Evolutionary conservation across 345 rosid genomes (phyloP), one percentile per base, ranked within the genome.

Genomic region (Brassica incana): DNA sequence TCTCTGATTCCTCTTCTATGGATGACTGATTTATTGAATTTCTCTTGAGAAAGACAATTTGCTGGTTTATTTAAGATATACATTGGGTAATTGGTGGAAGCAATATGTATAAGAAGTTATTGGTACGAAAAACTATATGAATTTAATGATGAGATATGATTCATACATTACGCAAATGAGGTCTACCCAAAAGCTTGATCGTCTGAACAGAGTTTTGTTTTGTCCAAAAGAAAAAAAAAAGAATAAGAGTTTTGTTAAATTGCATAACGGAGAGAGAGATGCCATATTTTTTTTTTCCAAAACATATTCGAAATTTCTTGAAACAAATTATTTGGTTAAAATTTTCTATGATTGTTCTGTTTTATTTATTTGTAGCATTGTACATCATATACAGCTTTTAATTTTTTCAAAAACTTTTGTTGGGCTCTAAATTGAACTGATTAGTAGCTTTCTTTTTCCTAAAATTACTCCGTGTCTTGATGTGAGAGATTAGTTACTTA

Each of bases 401-500:
- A 33, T 62, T 27, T 1, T 4, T 11, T 5, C n/a, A 14, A n/a
- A 14, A n/a, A 4, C 1, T 7, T 65, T 65, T 2, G 4, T 3
- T 45, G n/a, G 23, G 61, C 38, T 68, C n/a, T 43, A 43, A 43
- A 10, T 4, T 23, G 4, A 68, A 25, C 12, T 25, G 58, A 6
- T 23, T 12, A 18, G 71, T 15, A 2, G 27, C n/a, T 11, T 40
- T 20, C 71, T 1, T 38, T 45, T 10, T 23, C 8, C 25, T 3
- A 1, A 6, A 1, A 45, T 69, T 30, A 16, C 35, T 60, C 54
- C 74, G 43, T 36, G 64, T 27, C 20, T 4, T 54, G 11, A 48
- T 18, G 12, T 52, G 67, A 36, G 67, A 36, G 66, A 64, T 20
- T 69, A 45, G 8, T 20, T 32, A 79, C 59, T 58, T 33, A 45